A percentile compares a stretch with the other conserved stretches of the same genome.
Conservation (phyloP, 1,284 basidiomycete species). For the Somion occarium region DNA sequence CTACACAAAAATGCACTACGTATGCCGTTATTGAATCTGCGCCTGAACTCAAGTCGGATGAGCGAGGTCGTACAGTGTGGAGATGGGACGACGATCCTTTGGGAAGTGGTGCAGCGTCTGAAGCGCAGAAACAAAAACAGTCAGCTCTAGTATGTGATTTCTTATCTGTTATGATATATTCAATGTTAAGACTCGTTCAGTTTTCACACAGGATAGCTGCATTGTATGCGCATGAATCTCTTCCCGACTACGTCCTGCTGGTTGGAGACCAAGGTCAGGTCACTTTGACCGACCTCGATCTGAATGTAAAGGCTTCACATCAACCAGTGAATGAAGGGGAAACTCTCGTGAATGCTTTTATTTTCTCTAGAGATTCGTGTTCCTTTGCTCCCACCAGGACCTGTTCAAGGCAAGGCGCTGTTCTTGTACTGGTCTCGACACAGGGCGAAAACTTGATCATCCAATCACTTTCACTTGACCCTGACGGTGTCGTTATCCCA, state of each 20-base stretch:
- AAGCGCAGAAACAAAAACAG: slow-evolving; percentile 34
- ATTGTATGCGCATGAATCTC: slow-evolving; percentile 41
- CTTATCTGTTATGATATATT: slow-evolving; percentile 2
- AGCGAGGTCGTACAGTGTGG: slow-evolving; percentile 49
- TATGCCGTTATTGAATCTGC: slow-evolving; percentile 50
- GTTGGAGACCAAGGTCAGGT: slow-evolving; percentile 43
- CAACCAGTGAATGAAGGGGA: slow-evolving; percentile 24
- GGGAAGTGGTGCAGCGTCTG: slow-evolving; percentile 23
- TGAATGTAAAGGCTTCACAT: slow-evolving; percentile 35
- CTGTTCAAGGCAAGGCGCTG: slow-evolving; percentile 24
- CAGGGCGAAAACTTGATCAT: slow-evolving; percentile 12
- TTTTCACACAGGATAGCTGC: slow-evolving; percentile 38
- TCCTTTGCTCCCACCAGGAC: slow-evolving; percentile 35
- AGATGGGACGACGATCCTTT: slow-evolving; percentile 56
- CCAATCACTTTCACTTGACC: slow-evolving; percentile 13
- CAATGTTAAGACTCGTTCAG: slow-evolving; percentile 27
- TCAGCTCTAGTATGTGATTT: slow-evolving; percentile 39
- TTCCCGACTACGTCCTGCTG: slow-evolving; percentile 38
- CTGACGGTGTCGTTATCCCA: slow-evolving; percentile 6
- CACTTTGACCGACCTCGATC: slow-evolving; percentile 38
- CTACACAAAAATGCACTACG: slow-evolving; percentile 39
- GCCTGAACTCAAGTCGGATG: slow-evolving; percentile 37
- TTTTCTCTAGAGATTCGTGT: slow-evolving; percentile 39
- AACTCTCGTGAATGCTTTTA: slow-evolving; percentile 36
- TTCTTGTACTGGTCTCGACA: slow-evolving; percentile 26